phyloP scores from a whole-genome alignment of 495 filamentous ascomycete genomes.

The Xylaria flabelliformis region DNA sequence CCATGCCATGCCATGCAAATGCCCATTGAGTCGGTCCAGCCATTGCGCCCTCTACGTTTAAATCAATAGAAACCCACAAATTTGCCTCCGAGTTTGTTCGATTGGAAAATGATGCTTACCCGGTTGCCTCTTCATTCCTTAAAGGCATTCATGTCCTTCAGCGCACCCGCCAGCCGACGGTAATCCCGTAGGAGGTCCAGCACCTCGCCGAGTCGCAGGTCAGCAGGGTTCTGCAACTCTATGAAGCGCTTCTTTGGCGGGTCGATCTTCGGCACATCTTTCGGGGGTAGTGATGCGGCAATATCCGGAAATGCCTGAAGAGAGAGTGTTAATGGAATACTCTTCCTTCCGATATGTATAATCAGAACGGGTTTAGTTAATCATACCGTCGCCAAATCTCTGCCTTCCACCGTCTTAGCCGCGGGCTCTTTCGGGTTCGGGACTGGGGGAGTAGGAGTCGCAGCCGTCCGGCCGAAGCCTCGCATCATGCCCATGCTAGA shows the following conservation, averaged over 20 bases:
- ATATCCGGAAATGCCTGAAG: constrained; percentile 65
- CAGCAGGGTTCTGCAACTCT: constrained; percentile 75
- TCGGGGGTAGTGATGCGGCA: constrained; percentile 55
- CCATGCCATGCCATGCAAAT: constrained; percentile 10
- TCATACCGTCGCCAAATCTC: constrained; percentile 57
- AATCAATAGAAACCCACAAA: not conserved
- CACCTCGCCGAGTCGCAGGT: constrained; percentile 83
- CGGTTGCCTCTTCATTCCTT: constrained; percentile 39
- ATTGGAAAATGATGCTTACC: not conserved
- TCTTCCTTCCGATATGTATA: not conserved
- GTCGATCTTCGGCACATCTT: constrained; percentile 62
- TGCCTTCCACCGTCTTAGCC: constrained; percentile 48
- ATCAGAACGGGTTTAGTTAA: not conserved
- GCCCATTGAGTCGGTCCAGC: not conserved
- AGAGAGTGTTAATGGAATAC: constrained; percentile 24
- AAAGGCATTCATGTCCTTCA: constrained; percentile 67
- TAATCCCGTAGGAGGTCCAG: constrained; percentile 86
- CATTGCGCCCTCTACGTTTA: not conserved
- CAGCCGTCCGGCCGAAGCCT: constrained; percentile 68
- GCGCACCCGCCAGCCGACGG: constrained; percentile 73
- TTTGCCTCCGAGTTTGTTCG: too few species aligned
- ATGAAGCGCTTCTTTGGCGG: constrained; percentile 84
- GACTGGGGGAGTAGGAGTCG: constrained; percentile 40
- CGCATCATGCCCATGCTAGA: constrained; percentile 71
- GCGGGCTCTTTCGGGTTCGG: constrained; percentile 37